Percentiles rank a stretch among this genome's conserved stretches.
Conservation (phyloP, 441 rosid genomes). For the Corymbia citriodora region DNA sequence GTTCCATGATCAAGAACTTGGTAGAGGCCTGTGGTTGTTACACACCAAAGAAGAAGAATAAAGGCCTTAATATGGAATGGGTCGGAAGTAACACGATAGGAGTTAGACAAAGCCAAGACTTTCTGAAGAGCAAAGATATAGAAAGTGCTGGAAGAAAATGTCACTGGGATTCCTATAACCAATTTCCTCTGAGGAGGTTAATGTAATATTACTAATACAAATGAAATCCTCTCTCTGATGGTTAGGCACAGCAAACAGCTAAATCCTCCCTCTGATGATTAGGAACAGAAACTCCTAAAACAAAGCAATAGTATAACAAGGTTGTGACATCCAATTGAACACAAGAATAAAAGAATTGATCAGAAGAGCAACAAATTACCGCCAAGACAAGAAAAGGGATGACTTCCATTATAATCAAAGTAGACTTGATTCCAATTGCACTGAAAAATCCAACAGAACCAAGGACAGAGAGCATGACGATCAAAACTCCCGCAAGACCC, state of each 20-base stretch:
- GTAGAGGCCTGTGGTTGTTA: background rate
- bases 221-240: background rate
- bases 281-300: background rate
- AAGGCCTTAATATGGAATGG: background rate
- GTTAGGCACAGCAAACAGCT: background rate
- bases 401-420: conserved; percentile 82
- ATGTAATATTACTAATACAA: background rate
- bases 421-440: conserved; percentile 60
- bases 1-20: background rate
- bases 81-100: background rate
- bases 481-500: conserved; percentile 72
- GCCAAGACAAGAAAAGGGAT: conserved; percentile 79
- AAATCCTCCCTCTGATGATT: background rate
- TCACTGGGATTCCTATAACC: background rate
- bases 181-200: background rate
- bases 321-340: background rate
- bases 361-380: conserved; percentile 35
- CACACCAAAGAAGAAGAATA: background rate
- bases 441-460: conserved; percentile 78
- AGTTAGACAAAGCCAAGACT: background rate
- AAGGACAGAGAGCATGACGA: conserved; percentile 74
- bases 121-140: background rate
- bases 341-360: background rate
- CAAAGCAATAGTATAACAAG: background rate
- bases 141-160: background rate